Evolutionary conservation across 306 rosid species (phyloP).

Genomic region (Hippophae tibetana): DNA sequence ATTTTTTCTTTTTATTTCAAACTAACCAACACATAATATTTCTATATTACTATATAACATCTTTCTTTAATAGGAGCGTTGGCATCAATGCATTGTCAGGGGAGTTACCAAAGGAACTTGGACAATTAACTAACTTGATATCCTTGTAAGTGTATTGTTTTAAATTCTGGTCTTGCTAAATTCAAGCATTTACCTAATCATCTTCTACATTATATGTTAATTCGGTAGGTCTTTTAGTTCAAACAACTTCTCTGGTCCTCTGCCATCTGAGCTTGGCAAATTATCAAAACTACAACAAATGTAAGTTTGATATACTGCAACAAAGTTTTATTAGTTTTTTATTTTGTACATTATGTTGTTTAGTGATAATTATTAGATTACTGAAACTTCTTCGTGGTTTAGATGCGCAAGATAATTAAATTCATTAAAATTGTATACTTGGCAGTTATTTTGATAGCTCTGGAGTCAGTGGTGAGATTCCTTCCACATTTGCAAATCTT

Average conservation of each 20-base stretch:
- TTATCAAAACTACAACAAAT: constrained; percentile 36
- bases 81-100: constrained; percentile 65
- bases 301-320: constrained; percentile 31
- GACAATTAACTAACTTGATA: constrained; percentile 36
- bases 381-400: no score
- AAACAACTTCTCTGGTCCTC: constrained; percentile 67
- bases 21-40: background rate
- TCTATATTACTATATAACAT: background rate
- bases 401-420: background rate
- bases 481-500: constrained; percentile 53
- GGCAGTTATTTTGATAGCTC: constrained; percentile 63
- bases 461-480: constrained; percentile 72
- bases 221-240: constrained; percentile 35
- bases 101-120: constrained; percentile 63
- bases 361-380: no score
- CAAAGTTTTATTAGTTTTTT: background rate
- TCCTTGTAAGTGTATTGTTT: constrained; percentile 18
- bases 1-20: background rate
- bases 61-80: constrained; percentile 28
- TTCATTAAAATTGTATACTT: constrained; percentile 13
- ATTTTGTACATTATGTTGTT: background rate
- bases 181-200: no score
- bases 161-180: no score
- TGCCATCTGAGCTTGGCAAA: constrained; percentile 67
- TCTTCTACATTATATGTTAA: background rate